Base-by-base conservation (phyloP, 352 stramenopile species). In the Phytopythium boreale region DNA sequence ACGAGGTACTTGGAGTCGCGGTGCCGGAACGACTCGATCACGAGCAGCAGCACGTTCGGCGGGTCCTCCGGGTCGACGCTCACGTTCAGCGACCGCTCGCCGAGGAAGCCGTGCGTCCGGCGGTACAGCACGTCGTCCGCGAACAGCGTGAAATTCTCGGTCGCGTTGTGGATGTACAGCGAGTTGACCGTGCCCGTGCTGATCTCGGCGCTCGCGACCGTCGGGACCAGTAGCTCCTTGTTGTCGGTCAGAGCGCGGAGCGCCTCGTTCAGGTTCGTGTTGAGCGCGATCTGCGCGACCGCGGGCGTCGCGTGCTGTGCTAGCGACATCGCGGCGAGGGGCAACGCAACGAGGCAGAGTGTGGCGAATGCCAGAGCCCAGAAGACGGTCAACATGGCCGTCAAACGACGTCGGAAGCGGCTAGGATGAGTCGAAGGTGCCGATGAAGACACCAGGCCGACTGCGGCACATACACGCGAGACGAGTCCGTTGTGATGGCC, bases 1-100 rank as follows among this genome's bases (percentile, higher is more conserved):
- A 83, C 74, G 1, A 87, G 66, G 26, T 83, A 85, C 31, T 75
- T 68, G 10, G 77, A 89, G 50, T 89, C 80, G 31, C 74, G 71
- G 49, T 75, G 80, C 4, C 80, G 68, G 46, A 87, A 86, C 12
- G 80, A 89, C 43, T 87, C 80, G 4, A 89, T 67, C 12, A 68
- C 72, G 34, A 89, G 57, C 12, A 89, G 61, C 0, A 89, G 15
- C 11, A 87, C 80, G 43, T 87, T 89, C 0, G 80, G 80, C 7
- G 63, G 74, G 41, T 84, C 63, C 0, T 61, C 57, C 1, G 65
- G 27, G 24, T 77, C 52, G 1, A 88, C 65, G 0, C 52, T 61
- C 19, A 88, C 76, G 52, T 85, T 59, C 49, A 88, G 86, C 4
- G 73, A 68, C 11, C 76, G 47, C 1, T 72, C 52, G 9, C 77